Evolutionary conservation across 805 yeast species (phyloP).

Genomic region (Lachancea thermotolerans): DNA sequence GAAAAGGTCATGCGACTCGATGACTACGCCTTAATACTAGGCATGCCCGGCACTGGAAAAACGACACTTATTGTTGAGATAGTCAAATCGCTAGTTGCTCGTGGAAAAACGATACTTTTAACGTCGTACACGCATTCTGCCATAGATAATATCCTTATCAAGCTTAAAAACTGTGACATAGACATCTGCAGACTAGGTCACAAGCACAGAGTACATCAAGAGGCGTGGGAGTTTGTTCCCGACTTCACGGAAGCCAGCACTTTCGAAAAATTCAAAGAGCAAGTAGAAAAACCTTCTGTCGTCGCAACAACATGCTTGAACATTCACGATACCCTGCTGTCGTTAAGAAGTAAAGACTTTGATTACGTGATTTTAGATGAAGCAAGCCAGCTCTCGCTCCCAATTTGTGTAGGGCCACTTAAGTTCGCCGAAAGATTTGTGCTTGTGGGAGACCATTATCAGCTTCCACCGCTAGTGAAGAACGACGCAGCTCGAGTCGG

Average conservation of each 20-base stretch:
- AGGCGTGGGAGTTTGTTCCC: slow-evolving; percentile 48
- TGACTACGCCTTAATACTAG: slow-evolving; percentile 77
- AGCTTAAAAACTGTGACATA: slow-evolving; percentile 45
- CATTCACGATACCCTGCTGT: slow-evolving; percentile 32
- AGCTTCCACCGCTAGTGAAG: slow-evolving; percentile 81
- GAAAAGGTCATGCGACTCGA: slow-evolving; percentile 53
- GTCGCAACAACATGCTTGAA: slow-evolving; percentile 90
- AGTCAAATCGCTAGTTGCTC: slow-evolving; percentile 48
- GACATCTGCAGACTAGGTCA: slow-evolving; percentile 65
- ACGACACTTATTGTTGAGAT: slow-evolving; percentile 83
- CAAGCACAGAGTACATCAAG: slow-evolving; percentile 52
- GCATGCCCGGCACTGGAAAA: slow-evolving; percentile 99
- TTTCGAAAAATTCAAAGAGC: slow-evolving; percentile 40
- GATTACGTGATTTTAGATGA: slow-evolving; percentile 95
- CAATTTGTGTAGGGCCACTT: slow-evolving; percentile 84
- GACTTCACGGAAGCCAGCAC: slow-evolving; percentile 34
- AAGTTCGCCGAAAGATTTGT: slow-evolving; percentile 71
- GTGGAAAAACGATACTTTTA: slow-evolving; percentile 62
- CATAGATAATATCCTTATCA: slow-evolving; percentile 83
- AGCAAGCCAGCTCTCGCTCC: slow-evolving; percentile 92
- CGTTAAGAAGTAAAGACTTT: slow-evolving; percentile 43
- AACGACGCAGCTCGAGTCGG: slow-evolving; percentile 56
- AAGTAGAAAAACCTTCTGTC: slow-evolving; percentile 53
- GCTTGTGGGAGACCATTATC: slow-evolving; percentile 94
- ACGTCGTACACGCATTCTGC: slow-evolving; percentile 94